Percentiles rank a stretch among this genome's conserved stretches.
phyloP scores from a whole-genome alignment of 495 filamentous ascomycete genomes.

The Lepidopterella palustris region DNA sequence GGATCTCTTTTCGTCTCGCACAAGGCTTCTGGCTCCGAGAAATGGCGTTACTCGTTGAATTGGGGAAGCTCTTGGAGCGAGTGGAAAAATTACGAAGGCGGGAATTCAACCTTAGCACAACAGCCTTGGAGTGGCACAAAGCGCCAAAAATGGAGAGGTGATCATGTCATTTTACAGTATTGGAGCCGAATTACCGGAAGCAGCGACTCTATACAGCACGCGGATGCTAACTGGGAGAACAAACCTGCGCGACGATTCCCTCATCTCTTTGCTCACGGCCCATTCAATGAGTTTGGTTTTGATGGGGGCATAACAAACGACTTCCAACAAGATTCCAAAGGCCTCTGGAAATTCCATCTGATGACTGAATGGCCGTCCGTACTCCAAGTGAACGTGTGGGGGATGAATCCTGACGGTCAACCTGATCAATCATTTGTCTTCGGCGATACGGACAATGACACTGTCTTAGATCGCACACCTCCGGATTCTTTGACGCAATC shows the following conservation, averaged over 20 bases:
- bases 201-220: constrained; percentile 57
- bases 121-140: constrained; percentile 57
- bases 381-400: constrained; percentile 64
- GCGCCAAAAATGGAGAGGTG: constrained; percentile 56
- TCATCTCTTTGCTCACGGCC: constrained; percentile 59
- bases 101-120: constrained; percentile 41
- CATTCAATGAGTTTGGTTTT: constrained; percentile 63
- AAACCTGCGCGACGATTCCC: constrained; percentile 48
- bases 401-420: constrained; percentile 59
- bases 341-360: constrained; percentile 55
- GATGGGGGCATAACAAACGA: constrained; percentile 55
- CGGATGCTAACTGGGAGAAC: constrained; percentile 45
- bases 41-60: constrained; percentile 58
- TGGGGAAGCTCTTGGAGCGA: constrained; percentile 54
- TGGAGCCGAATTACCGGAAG: constrained; percentile 61
- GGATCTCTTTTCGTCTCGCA: constrained; percentile 49
- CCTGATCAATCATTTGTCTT: constrained; percentile 54
- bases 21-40: constrained; percentile 56
- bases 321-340: constrained; percentile 48
- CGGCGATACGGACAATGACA: constrained; percentile 57
- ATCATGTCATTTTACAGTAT: constrained; percentile 63
- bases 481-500: constrained; percentile 51
- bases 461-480: constrained; percentile 57
- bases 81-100: constrained; percentile 51
- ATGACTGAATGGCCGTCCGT: constrained; percentile 60